A percentile compares a stretch with the other conserved stretches of the same genome.
phyloP scores from a whole-genome alignment of 495 filamentous ascomycete genomes.

The Aspergillus sclerotioniger region DNA sequence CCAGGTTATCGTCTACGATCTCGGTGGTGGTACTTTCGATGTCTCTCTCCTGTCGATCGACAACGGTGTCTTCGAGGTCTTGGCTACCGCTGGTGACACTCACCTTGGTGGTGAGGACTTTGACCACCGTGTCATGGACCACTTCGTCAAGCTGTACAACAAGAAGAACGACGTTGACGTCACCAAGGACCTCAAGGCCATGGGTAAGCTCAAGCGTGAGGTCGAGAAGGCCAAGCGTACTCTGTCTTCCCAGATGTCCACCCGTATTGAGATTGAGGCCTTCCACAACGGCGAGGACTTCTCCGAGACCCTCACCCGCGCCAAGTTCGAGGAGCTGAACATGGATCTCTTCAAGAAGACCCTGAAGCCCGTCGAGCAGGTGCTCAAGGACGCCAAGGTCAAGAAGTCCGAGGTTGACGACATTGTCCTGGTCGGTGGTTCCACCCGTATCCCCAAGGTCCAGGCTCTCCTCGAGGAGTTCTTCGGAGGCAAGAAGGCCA shows the following conservation, averaged over 20 bases:
- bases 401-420: conserved; percentile 84
- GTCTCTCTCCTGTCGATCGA: conserved; percentile 97
- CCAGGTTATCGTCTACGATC: conserved; percentile 95
- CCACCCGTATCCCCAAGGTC: conserved; percentile 97
- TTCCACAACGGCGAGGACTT: conserved; percentile 98
- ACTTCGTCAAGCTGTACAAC: conserved; percentile 98
- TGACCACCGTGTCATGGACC: conserved; percentile 95
- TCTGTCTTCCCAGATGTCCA: conserved; percentile 97
- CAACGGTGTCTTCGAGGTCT: conserved; percentile 95
- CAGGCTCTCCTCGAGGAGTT: conserved; percentile 92
- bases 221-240: conserved; percentile 99
- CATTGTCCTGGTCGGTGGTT: conserved; percentile 89
- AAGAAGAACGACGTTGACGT: conserved; percentile 95
- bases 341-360: conserved; percentile 98
- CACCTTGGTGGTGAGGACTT: conserved; percentile 99
- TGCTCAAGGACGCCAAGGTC: conserved; percentile 87
- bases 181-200: conserved; percentile 93
- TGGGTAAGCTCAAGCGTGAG: conserved; percentile 99
- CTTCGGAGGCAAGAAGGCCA: conserved; percentile 90
- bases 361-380: conserved; percentile 97
- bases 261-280: conserved; percentile 95
- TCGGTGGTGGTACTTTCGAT: conserved; percentile 99
- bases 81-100: conserved; percentile 98
- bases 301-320: conserved; percentile 95
- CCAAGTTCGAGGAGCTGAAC: conserved; percentile 99